These are phyloP conservation scores for Xylariaceae sp. DNA, from an alignment of 2,329 filamentous ascomycete species.

Conservation along the genomic window DNA sequence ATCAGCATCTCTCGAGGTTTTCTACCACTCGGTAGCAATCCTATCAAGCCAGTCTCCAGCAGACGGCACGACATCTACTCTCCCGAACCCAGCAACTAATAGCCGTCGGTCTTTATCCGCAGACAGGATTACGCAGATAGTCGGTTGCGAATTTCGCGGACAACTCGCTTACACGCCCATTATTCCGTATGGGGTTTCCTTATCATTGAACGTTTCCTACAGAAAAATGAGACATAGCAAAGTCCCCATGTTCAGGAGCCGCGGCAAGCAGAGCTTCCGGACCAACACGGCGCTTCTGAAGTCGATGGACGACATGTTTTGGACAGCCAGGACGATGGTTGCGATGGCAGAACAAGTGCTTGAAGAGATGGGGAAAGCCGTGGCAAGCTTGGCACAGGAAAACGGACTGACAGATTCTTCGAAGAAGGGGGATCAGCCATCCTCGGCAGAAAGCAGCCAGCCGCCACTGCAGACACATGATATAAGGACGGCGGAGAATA, in stretches of 20 bases:
- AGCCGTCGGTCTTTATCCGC: slow-evolving; percentile 55
- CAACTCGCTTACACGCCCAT: slow-evolving; percentile 48
- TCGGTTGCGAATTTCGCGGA: slow-evolving; percentile 47
- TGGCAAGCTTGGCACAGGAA: slow-evolving; percentile 40
- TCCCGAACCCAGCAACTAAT: slow-evolving; percentile 47
- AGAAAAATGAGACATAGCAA: slow-evolving; percentile 61
- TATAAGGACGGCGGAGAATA: slow-evolving; percentile 7
- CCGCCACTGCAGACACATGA: slow-evolving; percentile 5
- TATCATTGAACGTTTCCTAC: slow-evolving; percentile 59
- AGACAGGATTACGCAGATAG: slow-evolving; percentile 53
- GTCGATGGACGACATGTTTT: slow-evolving; percentile 53
- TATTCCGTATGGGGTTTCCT: slow-evolving; percentile 57
- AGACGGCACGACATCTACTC: slow-evolving; percentile 37
- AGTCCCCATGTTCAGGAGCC: slow-evolving; percentile 53
- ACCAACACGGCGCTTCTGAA: slow-evolving; percentile 51
- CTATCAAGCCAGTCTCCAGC: slow-evolving; percentile 54
- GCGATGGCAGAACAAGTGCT: slow-evolving; percentile 52
- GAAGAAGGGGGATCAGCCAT: slow-evolving; percentile 17
- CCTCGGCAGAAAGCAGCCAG: slow-evolving; percentile 14
- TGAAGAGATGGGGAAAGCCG: slow-evolving; percentile 53
- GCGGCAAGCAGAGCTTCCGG: slow-evolving; percentile 53
- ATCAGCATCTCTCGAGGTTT: slow-evolving; percentile 55
- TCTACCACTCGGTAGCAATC: slow-evolving; percentile 62
- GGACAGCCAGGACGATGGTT: slow-evolving; percentile 52
- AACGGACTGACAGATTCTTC: slow-evolving; percentile 19